Evolutionary conservation across 495 filamentous ascomycete species (phyloP).

Genomic region (Aspergillus sparsus): DNA sequence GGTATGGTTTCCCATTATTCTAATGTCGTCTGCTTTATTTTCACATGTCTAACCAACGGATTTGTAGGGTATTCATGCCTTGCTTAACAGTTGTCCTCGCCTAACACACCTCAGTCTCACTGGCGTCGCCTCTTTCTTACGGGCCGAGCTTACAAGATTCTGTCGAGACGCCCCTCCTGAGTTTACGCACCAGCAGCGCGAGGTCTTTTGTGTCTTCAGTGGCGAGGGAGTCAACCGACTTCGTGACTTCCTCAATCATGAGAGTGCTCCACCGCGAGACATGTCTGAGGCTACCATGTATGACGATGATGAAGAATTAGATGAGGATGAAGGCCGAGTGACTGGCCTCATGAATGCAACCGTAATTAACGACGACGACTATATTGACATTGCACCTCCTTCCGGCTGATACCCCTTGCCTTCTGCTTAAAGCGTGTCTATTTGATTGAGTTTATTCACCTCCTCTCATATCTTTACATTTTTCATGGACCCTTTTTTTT

Average conservation of each 20-base stretch:
- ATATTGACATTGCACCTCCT: conserved; percentile 45
- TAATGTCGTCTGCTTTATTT: conserved; percentile 24
- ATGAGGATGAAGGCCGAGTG: conserved; percentile 55
- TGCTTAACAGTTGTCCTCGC: conserved; percentile 87
- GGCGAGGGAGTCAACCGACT: conserved; percentile 78
- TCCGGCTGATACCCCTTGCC: conserved; percentile 43
- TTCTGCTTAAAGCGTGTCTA: conserved; percentile 25
- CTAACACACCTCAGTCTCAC: conserved; percentile 95
- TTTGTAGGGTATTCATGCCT: conserved; percentile 77
- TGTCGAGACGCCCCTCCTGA: conserved; percentile 87
- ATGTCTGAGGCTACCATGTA: conserved; percentile 55
- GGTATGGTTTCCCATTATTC: conserved; percentile 52
- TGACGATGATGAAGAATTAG: conserved; percentile 57
- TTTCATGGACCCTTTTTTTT: conserved; percentile 14
- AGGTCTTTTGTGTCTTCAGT: conserved; percentile 97
- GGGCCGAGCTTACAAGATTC: conserved; percentile 74
- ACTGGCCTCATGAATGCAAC: conserved; percentile 58
- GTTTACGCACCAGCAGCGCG: conserved; percentile 92
- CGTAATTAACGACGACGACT: conserved; percentile 53
- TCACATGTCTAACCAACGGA: conserved; percentile 19
- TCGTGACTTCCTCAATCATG: conserved; percentile 71
- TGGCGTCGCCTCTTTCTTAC: conserved; percentile 79
- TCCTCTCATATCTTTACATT: conserved; percentile 20
- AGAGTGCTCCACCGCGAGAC: conserved; percentile 31
- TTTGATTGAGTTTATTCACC: conserved; percentile 22